Percentiles rank a stretch among this genome's conserved stretches.
Evolutionary conservation across 1,284 basidiomycete genomes (phyloP).

Genomic region (Irpex rosettiformis): DNA sequence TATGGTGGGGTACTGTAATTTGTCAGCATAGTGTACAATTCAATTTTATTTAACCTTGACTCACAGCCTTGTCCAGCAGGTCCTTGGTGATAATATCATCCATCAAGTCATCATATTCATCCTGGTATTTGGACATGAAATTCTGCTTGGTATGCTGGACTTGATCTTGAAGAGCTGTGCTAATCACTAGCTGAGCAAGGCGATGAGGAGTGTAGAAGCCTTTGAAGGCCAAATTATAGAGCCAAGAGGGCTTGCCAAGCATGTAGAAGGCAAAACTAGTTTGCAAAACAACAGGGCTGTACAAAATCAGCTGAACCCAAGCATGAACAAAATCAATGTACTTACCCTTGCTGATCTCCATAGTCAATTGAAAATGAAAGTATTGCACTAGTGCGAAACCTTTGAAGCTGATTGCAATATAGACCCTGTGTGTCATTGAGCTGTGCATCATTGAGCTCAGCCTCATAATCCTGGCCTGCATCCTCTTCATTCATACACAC

Average conservation of each 20-base stretch:
- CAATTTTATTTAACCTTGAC: neutral
- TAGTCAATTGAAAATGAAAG: slow-evolving; percentile 35
- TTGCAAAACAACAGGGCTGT: slow-evolving; percentile 58
- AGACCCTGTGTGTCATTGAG: neutral
- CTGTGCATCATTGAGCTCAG: neutral
- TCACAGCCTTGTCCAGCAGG: slow-evolving; percentile 17
- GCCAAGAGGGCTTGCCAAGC: slow-evolving; percentile 41
- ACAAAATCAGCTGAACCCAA: neutral
- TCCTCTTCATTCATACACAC: slow-evolving; percentile 38
- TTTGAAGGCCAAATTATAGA: slow-evolving; percentile 42
- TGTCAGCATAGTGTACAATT: neutral
- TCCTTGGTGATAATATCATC: neutral
- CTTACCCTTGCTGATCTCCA: slow-evolving; percentile 35
- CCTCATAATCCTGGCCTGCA: slow-evolving; percentile 34
- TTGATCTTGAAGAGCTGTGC: slow-evolving; percentile 16
- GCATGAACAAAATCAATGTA: slow-evolving; percentile 5
- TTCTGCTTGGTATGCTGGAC: slow-evolving; percentile 1
- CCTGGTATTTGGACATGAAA: neutral
- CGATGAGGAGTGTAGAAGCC: slow-evolving; percentile 46
- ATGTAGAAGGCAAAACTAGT: slow-evolving; percentile 61
- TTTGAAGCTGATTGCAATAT: slow-evolving; percentile 16
- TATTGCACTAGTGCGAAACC: slow-evolving; percentile 35
- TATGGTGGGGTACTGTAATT: slow-evolving; percentile 9
- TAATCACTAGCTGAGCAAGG: slow-evolving; percentile 41
- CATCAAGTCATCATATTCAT: slow-evolving; percentile 14